phyloP scores from a whole-genome alignment of 192 early-diverging fungal genomes.

The Coemansia sp. region DNA sequence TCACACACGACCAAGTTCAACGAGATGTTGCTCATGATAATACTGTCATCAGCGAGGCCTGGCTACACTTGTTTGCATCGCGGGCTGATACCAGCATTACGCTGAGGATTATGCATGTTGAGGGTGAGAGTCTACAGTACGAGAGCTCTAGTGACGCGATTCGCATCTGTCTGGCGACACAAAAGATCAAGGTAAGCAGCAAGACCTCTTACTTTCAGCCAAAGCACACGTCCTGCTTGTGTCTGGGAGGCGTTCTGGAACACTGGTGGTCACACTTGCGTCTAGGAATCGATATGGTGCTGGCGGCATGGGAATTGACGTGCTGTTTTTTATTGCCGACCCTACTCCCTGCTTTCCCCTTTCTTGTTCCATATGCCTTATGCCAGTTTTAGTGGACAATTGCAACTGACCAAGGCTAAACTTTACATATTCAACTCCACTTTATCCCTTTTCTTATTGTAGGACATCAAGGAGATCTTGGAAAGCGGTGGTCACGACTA shows the following conservation, averaged over 20 bases:
- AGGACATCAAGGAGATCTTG: conserved; percentile 29
- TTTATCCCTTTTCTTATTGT: neutral
- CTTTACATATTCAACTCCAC: neutral
- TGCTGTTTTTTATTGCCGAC: conserved; percentile 2
- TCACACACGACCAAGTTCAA: conserved; percentile 29
- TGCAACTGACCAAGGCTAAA: neutral
- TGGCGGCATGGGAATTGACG: conserved; percentile 1
- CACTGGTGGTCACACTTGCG: neutral
- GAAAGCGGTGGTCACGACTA: conserved; percentile 2
- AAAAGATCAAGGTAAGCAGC: conserved; percentile 31
- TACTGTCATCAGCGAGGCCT: conserved; percentile 38
- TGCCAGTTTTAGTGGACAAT: too few relatives aligned
- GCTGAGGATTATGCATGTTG: conserved; percentile 41
- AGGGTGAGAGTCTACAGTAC: conserved; percentile 1
- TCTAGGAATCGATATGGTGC: neutral
- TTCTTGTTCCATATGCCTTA: neutral
- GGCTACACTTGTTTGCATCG: conserved; percentile 62
- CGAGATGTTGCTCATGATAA: conserved; percentile 34
- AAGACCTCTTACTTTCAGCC: neutral
- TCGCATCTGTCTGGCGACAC: conserved; percentile 29
- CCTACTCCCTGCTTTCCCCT: neutral
- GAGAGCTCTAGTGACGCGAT: conserved; percentile 17
- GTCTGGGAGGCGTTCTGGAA: neutral
- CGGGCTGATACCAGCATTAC: conserved; percentile 36
- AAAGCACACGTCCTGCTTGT: neutral